Evolutionary conservation across 169 alveolate genomes (phyloP).

Genomic region (Fabrea salina): DNA sequence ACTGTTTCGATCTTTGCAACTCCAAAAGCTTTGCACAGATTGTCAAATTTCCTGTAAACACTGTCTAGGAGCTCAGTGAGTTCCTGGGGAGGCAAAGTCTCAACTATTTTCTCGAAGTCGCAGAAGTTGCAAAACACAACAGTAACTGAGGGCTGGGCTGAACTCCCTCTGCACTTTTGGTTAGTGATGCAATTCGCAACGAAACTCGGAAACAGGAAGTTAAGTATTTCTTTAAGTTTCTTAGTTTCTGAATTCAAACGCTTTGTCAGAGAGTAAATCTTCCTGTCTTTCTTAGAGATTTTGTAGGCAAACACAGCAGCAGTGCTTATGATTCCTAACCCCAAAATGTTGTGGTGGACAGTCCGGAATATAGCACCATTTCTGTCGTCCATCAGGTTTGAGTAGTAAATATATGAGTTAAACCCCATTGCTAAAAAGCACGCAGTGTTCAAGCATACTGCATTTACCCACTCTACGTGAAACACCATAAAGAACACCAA

Average conservation of each 20-base stretch:
- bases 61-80: neutral
- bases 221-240: neutral
- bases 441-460: too few species aligned
- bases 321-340: neutral
- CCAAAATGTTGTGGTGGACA: too few species aligned
- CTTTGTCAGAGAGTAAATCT: neutral
- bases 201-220: slow-evolving; percentile 70
- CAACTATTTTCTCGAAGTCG: neutral
- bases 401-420: too few species aligned
- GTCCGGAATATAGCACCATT: too few species aligned
- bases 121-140: neutral
- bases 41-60: neutral
- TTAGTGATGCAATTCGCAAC: slow-evolving; percentile 65
- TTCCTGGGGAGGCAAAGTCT: neutral
- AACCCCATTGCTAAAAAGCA: too few species aligned
- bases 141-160: slow-evolving; percentile 78
- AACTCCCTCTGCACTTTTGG: slow-evolving; percentile 67
- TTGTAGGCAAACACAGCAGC: neutral
- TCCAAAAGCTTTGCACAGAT: neutral
- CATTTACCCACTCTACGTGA: too few species aligned
- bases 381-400: too few species aligned
- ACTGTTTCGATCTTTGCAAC: slow-evolving; percentile 6
- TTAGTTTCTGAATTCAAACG: too few species aligned
- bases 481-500: too few species aligned
- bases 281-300: slow-evolving; percentile 8